phyloP scores from a whole-genome alignment of 2,329 filamentous ascomycete genomes.

The Fusarium equiseti region DNA sequence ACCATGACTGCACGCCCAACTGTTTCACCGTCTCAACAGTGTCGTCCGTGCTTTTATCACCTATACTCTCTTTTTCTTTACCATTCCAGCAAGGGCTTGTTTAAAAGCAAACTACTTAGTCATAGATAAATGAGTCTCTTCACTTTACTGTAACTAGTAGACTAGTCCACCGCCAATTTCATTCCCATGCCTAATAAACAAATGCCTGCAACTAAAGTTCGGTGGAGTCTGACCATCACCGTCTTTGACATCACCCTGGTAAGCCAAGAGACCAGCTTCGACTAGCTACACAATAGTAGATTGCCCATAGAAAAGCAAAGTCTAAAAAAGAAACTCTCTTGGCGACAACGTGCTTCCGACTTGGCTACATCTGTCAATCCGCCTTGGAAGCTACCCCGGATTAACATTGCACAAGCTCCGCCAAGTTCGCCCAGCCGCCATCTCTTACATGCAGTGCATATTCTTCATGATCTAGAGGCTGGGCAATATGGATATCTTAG shows the following conservation, averaged over 20 bases:
- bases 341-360: neutral
- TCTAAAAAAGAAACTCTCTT: conserved; percentile 2
- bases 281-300: neutral
- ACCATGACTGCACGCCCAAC: neutral
- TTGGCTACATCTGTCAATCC: conserved; percentile 13
- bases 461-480: conserved; percentile 21
- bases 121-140: neutral
- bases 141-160: neutral
- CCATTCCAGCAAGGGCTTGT: neutral
- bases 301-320: neutral
- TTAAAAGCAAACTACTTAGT: neutral
- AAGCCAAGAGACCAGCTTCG: conserved; percentile 18
- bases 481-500: neutral
- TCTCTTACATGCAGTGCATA: conserved; percentile 9
- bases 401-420: conserved; percentile 26
- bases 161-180: conserved; percentile 3
- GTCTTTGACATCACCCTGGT: neutral
- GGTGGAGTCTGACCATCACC: conserved; percentile 9
- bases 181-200: neutral
- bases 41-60: neutral
- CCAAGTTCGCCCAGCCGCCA: conserved; percentile 26
- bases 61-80: neutral
- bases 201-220: neutral
- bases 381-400: conserved; percentile 28
- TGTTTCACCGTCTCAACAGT: neutral